Percentiles rank a stretch among this genome's conserved stretches.
These are phyloP conservation scores for Stephanodiscus triporus DNA, from an alignment of 108 stramenopile species.

Conservation along the genomic window DNA sequence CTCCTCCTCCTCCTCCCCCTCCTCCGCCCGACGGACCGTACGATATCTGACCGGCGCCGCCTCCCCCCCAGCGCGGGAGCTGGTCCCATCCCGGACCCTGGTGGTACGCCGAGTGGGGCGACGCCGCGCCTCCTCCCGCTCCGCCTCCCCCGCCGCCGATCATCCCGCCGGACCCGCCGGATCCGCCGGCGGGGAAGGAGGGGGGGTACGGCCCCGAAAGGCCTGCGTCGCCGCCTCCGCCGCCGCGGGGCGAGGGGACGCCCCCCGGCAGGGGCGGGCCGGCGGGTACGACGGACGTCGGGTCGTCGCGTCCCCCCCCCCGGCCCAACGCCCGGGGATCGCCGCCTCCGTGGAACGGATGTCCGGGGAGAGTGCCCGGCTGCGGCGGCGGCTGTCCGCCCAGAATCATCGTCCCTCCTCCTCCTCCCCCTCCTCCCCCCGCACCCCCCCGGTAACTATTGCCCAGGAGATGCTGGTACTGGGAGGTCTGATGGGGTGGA, in stretches of 20 bases:
- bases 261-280: conserved; percentile 8
- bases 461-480: conserved; percentile 2
- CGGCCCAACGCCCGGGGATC: not conserved
- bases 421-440: not conserved
- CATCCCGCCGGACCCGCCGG: not conserved
- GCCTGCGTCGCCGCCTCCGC: not conserved
- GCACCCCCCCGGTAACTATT: not conserved
- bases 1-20: not conserved
- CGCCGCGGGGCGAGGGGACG: not conserved
- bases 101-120: conserved; percentile 16
- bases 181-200: conserved; percentile 20
- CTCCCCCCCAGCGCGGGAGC: conserved; percentile 38
- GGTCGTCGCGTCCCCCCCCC: not conserved
- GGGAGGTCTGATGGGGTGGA: no score
- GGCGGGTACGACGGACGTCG: not conserved
- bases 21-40: conserved; percentile 20
- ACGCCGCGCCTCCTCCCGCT: not conserved
- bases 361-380: not conserved
- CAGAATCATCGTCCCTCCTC: no score
- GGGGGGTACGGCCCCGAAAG: conserved; percentile 34
- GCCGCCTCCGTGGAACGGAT: not conserved
- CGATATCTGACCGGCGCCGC: conserved; percentile 5
- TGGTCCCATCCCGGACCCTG: conserved; percentile 35
- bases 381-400: not conserved
- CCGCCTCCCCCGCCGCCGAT: not conserved